Evolutionary conservation across 2,329 filamentous ascomycete species (phyloP).

Genomic region (Aspergillus fumigatiaffinis): DNA sequence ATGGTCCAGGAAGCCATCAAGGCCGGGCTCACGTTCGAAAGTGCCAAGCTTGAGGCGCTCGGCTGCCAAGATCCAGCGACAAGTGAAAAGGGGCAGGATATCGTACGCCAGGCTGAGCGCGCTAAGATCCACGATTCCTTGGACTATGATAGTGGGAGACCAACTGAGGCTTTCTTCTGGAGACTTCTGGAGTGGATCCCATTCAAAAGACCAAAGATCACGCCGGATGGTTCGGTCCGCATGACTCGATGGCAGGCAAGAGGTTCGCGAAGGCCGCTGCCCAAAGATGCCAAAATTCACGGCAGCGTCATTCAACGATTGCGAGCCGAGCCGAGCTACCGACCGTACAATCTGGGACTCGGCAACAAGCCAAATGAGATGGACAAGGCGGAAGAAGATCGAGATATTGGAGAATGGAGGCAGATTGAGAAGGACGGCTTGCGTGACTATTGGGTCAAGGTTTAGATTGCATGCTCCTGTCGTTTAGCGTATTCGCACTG

Average conservation of each 20-base stretch:
- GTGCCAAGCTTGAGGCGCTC: slow-evolving; percentile 14
- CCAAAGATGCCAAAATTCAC: slow-evolving; percentile 11
- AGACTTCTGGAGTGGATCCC: slow-evolving; percentile 16
- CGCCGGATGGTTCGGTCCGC: slow-evolving; percentile 10
- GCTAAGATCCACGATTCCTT: slow-evolving; percentile 16
- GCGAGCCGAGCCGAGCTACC: slow-evolving; percentile 9
- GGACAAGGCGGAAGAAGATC: neutral
- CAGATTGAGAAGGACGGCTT: slow-evolving; percentile 2
- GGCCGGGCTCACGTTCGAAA: slow-evolving; percentile 66
- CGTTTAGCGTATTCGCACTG: no score
- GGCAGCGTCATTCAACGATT: slow-evolving; percentile 13
- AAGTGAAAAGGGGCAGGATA: neutral
- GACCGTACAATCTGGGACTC: slow-evolving; percentile 18
- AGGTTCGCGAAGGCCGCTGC: slow-evolving; percentile 13
- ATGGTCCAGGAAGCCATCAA: slow-evolving; percentile 60
- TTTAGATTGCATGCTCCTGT: no score
- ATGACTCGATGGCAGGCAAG: slow-evolving; percentile 14
- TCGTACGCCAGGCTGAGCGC: slow-evolving; percentile 7
- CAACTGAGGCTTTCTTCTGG: slow-evolving; percentile 16
- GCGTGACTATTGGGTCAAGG: slow-evolving; percentile 5
- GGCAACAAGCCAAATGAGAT: slow-evolving; percentile 5
- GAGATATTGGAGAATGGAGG: slow-evolving; percentile 8
- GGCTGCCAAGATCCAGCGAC: slow-evolving; percentile 14
- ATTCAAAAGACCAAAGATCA: slow-evolving; percentile 11
- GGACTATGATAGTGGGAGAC: slow-evolving; percentile 11